Percentiles rank a stretch among this genome's conserved stretches.
Evolutionary conservation across 768 basidiomycete genomes (phyloP).

Genomic region (Auricularia auricula-judae): DNA sequence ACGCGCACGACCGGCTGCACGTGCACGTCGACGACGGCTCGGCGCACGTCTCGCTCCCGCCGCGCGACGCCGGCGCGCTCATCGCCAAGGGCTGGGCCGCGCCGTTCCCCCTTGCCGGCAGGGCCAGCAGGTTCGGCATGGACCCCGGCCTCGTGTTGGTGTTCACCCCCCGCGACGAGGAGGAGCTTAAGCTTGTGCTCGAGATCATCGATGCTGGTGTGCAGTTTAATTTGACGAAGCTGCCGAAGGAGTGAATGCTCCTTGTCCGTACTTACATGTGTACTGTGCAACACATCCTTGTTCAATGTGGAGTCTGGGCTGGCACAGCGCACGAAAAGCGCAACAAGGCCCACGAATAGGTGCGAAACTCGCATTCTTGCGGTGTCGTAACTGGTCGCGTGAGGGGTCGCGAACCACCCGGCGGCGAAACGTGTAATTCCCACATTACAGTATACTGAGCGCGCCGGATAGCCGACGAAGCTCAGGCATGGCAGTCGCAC

Average conservation of each 20-base stretch:
- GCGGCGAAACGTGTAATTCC: too few relatives aligned
- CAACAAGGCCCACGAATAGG: too few relatives aligned
- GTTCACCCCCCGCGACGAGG: constrained; percentile 4
- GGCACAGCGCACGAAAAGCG: too few relatives aligned
- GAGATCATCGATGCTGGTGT: constrained; percentile 5
- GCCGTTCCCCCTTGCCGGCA: neutral
- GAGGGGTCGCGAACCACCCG: too few relatives aligned
- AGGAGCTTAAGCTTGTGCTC: constrained; percentile 4
- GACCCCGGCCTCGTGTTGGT: constrained; percentile 1
- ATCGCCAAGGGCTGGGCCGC: constrained; percentile 4
- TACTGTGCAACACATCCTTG: too few relatives aligned
- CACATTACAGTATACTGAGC: too few relatives aligned
- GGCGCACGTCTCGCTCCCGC: constrained; percentile 1
- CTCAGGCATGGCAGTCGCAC: too few relatives aligned
- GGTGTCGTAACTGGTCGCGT: too few relatives aligned
- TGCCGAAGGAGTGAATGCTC: neutral
- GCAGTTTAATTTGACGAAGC: neutral
- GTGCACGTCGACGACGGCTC: constrained; percentile 1
- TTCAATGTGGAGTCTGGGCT: too few relatives aligned
- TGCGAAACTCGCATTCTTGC: too few relatives aligned
- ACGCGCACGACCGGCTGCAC: constrained; percentile 2
- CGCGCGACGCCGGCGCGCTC: constrained; percentile 2
- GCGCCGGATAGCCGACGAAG: too few relatives aligned
- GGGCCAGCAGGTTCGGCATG: neutral
- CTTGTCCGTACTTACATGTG: too few relatives aligned